phyloP scores from a whole-genome alignment of 208 protist genomes.

The Zelonia costaricensis region DNA sequence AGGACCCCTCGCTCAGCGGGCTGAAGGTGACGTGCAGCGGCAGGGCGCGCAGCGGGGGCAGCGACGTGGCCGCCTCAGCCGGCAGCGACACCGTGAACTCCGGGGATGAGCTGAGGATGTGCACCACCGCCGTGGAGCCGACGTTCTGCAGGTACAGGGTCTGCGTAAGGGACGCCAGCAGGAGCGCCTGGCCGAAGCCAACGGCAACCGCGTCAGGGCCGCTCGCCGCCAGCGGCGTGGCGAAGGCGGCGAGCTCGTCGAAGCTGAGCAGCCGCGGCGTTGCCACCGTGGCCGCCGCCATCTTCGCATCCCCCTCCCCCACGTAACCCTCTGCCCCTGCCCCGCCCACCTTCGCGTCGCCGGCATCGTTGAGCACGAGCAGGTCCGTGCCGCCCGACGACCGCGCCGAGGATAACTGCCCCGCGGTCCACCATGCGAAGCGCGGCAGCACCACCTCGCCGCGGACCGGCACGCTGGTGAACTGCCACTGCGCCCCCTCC shows the following conservation, averaged over 20 bases:
- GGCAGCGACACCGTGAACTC: constrained; percentile 46
- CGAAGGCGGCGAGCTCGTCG: constrained; percentile 5
- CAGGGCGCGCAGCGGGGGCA: constrained; percentile 44
- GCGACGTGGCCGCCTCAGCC: constrained; percentile 23
- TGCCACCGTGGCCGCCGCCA: background rate
- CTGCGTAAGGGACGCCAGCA: constrained; percentile 39
- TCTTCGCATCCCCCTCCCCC: background rate
- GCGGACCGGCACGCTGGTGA: constrained; percentile 57
- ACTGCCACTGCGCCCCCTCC: constrained; percentile 77
- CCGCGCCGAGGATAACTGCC: background rate
- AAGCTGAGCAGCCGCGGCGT: constrained; percentile 3
- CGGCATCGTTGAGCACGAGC: constrained; percentile 6
- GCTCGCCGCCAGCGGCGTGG: constrained; percentile 6
- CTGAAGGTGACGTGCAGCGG: constrained; percentile 59
- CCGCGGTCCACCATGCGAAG: constrained; percentile 48
- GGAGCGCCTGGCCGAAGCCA: constrained; percentile 31
- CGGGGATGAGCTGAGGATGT: constrained; percentile 52
- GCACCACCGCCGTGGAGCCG: constrained; percentile 69
- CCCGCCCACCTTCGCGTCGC: background rate
- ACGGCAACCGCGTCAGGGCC: background rate
- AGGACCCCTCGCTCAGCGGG: constrained; percentile 53
- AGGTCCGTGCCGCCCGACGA: background rate
- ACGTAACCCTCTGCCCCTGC: background rate
- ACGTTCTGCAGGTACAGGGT: constrained; percentile 76
- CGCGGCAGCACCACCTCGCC: constrained; percentile 64